Percentiles rank a stretch among this genome's conserved stretches.
These are phyloP conservation scores for Pigoraptor vietnamica DNA, from an alignment of 78 protist species.

Conservation along the genomic window DNA sequence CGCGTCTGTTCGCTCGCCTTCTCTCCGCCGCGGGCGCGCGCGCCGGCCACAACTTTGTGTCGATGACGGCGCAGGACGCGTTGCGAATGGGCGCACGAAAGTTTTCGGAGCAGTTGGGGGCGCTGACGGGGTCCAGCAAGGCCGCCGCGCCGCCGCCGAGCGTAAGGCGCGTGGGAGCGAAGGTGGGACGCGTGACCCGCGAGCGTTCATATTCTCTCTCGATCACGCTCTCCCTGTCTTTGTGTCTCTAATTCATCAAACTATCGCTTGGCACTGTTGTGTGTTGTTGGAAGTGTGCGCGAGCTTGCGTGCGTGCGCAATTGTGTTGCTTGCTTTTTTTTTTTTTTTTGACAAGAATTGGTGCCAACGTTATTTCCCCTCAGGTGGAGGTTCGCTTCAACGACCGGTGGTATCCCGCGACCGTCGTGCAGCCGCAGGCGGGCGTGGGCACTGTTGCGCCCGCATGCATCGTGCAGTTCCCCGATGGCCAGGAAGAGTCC, in stretches of 20 bases:
- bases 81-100: background rate
- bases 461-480: background rate
- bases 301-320: no score
- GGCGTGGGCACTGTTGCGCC: background rate
- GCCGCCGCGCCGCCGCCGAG: no score
- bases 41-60: background rate
- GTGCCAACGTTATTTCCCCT: background rate
- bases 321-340: background rate
- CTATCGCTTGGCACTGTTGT: background rate
- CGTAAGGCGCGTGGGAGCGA: no score
- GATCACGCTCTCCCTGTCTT: no score
- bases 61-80: background rate
- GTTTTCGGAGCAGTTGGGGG: background rate
- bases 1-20: slow-evolving; percentile 2
- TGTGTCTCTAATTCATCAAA: no score
- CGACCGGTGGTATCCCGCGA: no score
- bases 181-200: no score
- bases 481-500: background rate
- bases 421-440: no score
- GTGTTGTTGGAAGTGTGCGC: no score
- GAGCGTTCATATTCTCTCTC: no score
- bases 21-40: slow-evolving; percentile 6
- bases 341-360: background rate
- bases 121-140: no score
- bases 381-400: no score